phyloP scores from a whole-genome alignment of 1,284 basidiomycete species.

The Fomitopsis betulina region DNA sequence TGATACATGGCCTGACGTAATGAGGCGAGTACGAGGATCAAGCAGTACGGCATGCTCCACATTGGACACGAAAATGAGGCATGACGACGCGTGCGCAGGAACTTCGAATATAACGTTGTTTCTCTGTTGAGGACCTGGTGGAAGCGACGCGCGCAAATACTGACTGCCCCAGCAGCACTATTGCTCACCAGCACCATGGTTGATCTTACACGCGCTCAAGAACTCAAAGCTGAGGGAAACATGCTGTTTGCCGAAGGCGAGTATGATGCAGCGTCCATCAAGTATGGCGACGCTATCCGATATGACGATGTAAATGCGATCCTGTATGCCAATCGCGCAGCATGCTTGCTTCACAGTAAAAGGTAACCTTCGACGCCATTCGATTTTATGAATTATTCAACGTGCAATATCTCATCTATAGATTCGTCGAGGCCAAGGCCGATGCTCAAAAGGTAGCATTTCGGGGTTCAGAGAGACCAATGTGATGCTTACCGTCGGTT shows the following conservation, averaged over 20 bases:
- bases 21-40: too few relatives aligned
- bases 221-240: neutral
- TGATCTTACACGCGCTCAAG: neutral
- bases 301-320: slow-evolving; percentile 27
- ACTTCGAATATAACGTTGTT: too few relatives aligned
- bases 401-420: neutral
- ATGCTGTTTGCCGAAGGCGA: neutral
- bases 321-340: slow-evolving; percentile 25
- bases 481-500: neutral
- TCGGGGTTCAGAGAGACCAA: neutral
- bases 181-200: neutral
- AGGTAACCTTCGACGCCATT: neutral
- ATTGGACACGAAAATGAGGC: too few relatives aligned
- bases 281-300: slow-evolving; percentile 55
- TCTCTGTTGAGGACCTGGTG: too few relatives aligned
- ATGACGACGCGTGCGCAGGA: too few relatives aligned
- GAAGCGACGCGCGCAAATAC: too few relatives aligned
- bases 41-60: too few relatives aligned
- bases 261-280: slow-evolving; percentile 14
- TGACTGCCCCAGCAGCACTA: too few relatives aligned
- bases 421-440: neutral
- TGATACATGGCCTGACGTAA: too few relatives aligned
- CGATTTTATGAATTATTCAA: neutral
- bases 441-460: neutral
- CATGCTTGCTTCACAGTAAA: slow-evolving; percentile 17